phyloP scores from a whole-genome alignment of 768 basidiomycete genomes.

The Leccinum olivaceopallidum region DNA sequence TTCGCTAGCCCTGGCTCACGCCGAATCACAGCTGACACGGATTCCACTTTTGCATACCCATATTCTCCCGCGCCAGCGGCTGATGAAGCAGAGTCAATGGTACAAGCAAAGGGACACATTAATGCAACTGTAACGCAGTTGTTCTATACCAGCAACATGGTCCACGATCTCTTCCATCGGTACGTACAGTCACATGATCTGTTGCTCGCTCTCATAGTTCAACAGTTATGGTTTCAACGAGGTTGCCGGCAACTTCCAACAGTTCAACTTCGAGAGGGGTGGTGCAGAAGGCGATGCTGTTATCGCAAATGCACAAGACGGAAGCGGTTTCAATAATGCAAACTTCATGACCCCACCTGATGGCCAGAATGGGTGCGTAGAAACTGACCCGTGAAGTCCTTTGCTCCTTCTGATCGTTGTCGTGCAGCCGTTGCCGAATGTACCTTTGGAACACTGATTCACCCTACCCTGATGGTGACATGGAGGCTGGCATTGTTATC shows the following conservation, averaged over 20 bases:
- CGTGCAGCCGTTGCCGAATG: background rate
- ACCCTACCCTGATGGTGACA: no score
- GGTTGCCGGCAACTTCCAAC: constrained; percentile 93
- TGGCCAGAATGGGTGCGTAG: constrained; percentile 68
- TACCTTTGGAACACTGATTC: no score
- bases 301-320: constrained; percentile 95
- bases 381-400: background rate
- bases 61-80: constrained; percentile 71
- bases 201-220: constrained; percentile 8
- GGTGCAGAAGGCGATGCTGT: constrained; percentile 88
- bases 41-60: constrained; percentile 59
- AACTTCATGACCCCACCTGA: constrained; percentile 90
- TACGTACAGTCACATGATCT: constrained; percentile 19
- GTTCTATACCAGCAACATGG: constrained; percentile 84
- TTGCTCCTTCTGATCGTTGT: background rate
- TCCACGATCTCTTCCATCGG: constrained; percentile 83
- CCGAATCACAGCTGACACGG: constrained; percentile 5
- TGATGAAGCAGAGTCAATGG: constrained; percentile 17
- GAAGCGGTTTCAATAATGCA: constrained; percentile 89
- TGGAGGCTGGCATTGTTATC: no score
- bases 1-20: background rate
- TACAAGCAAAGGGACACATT: no score
- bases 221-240: constrained; percentile 90
- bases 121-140: constrained; percentile 82
- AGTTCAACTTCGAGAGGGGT: constrained; percentile 92